Base-by-base conservation (phyloP, 129 eudicot species). In the Chrysanthemum lavandulifolium region DNA sequence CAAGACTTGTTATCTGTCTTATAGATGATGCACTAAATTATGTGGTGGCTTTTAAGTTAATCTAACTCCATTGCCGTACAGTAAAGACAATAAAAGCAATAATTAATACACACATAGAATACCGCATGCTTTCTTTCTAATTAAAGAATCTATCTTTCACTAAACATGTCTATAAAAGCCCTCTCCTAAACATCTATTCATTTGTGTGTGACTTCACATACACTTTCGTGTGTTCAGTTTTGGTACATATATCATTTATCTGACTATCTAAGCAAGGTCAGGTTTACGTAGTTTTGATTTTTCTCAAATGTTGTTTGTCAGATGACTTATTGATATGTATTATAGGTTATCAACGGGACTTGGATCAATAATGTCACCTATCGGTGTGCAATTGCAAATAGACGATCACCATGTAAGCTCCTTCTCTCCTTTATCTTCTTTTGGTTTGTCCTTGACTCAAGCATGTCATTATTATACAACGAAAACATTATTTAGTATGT, bases 381-480 rank as follows among this genome's bases (percentile, higher is more conserved):
- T 65, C 19, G 82, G 82, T 50, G 82, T 78, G 29, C 78, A 8
- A 49, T 78, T 72, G 68, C 82, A 65, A 29, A 72, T 78, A 12
- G 82, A 78, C 65, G 82, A 78, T 13, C 73, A 10, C 6, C 82
- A 78, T 71, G 82, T 74, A 74, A n/a, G 33, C 59, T 36, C 10
- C 8, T 71, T 63, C 29, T 61, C 11, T 51, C 45, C 8, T 10
- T 52, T 50, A 4, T 9, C 45, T 23, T 49, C 10, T 23, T 23
- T 29, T 9, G 10, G 27, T 43, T 14, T 21, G 10, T 40, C 10
- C 47, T 5, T 6, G 10, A 40, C 9, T 40, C 47, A 2, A 40
- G 47, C 47, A 40, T 43, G 40, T 60, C 29, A 13, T 43, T 18
- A 10, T 6, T 27, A 27, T 10, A 40, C 14, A 2, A 4, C 54